Evolutionary conservation across 257 asterid genomes (phyloP).

Genomic region (Fraxinus cuspidata): DNA sequence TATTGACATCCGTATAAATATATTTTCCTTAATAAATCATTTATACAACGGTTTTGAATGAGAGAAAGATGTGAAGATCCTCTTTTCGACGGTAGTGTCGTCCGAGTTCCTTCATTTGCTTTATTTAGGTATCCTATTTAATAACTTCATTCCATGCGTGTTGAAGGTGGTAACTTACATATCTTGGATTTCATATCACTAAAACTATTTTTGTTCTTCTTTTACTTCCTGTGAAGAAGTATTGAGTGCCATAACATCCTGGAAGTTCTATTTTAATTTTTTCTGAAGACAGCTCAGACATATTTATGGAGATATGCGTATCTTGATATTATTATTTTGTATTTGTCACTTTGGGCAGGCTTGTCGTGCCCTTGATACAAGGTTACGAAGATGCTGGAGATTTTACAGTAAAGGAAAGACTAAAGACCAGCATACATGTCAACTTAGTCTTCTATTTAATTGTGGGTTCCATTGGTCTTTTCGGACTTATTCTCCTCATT

Average conservation of each 20-base stretch:
- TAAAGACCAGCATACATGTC: slow-evolving; percentile 93
- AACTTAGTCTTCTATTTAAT: slow-evolving; percentile 86
- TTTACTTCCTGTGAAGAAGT: slow-evolving; percentile 5
- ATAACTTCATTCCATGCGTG: slow-evolving; percentile 12
- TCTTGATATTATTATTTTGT: slow-evolving; percentile 23
- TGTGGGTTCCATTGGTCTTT: slow-evolving; percentile 88
- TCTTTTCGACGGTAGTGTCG: neutral
- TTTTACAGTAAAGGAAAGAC: slow-evolving; percentile 80
- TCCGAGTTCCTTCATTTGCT: neutral
- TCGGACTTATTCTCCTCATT: slow-evolving; percentile 91
- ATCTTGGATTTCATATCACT: neutral
- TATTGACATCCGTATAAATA: neutral
- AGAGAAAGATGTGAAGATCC: neutral
- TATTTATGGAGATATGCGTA: slow-evolving; percentile 15
- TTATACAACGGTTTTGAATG: neutral
- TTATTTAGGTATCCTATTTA: slow-evolving; percentile 9
- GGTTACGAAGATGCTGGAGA: slow-evolving; percentile 99
- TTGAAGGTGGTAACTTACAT: slow-evolving; percentile 1
- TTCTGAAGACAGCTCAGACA: slow-evolving; percentile 4
- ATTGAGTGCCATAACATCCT: neutral
- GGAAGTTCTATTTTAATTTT: neutral
- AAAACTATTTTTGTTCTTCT: neutral
- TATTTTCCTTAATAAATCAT: neutral
- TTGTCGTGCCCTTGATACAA: slow-evolving; percentile 95
- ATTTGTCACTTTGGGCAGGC: slow-evolving; percentile 60